phyloP scores from a whole-genome alignment of 2,329 filamentous ascomycete genomes.

The Botrytis squamosa region DNA sequence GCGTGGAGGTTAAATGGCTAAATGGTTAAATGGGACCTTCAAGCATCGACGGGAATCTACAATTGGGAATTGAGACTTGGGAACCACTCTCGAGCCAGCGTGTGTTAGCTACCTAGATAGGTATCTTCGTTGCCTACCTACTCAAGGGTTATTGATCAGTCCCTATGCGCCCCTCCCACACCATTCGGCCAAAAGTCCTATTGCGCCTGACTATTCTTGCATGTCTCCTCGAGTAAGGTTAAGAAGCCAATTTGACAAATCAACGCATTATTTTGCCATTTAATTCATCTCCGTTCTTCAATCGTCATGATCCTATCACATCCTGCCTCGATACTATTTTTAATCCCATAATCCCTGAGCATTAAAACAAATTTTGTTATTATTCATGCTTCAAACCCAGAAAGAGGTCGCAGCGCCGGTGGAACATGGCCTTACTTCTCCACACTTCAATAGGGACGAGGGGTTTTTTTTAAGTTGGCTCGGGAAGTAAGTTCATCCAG shows the following conservation, averaged over 20 bases:
- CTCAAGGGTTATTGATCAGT: slow-evolving; percentile 3
- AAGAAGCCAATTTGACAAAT: neutral
- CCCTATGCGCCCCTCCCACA: neutral
- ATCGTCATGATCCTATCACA: slow-evolving; percentile 17
- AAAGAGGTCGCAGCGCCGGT: slow-evolving; percentile 20
- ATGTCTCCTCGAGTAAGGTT: neutral
- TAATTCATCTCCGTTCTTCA: slow-evolving; percentile 21
- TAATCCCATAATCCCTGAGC: slow-evolving; percentile 22
- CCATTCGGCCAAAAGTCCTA: neutral
- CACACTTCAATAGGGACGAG: slow-evolving; percentile 14
- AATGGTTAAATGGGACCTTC: neutral
- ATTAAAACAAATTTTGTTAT: slow-evolving; percentile 20
- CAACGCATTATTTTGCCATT: slow-evolving; percentile 25
- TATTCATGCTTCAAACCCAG: slow-evolving; percentile 21
- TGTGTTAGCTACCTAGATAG: neutral
- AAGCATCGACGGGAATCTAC: neutral
- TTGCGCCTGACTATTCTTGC: neutral
- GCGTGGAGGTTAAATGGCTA: neutral
- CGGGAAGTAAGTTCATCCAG: slow-evolving; percentile 21
- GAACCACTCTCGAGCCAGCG: neutral
- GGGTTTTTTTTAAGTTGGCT: slow-evolving; percentile 1
- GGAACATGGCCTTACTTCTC: slow-evolving; percentile 14
- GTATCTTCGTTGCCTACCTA: neutral
- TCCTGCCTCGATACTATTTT: slow-evolving; percentile 19
- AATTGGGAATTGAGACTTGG: neutral